Evolutionary conservation across 306 rosid genomes (phyloP).

Genomic region (Vicia faba): DNA sequence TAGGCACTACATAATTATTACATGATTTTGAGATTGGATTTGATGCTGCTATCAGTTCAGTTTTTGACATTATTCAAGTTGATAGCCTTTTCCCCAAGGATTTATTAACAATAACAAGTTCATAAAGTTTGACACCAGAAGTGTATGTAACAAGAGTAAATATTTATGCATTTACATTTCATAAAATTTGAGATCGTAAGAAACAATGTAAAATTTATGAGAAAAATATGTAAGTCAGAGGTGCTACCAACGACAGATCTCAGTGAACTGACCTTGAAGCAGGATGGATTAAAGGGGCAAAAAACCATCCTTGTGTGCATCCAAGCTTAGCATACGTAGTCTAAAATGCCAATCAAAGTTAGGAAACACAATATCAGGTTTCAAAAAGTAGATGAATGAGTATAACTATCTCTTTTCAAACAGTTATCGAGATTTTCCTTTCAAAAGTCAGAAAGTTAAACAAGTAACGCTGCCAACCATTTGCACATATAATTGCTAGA

Average conservation of each 20-base stretch:
- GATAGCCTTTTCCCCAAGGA: background rate
- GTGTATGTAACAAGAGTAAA: background rate
- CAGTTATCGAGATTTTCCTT: slow-evolving; percentile 24
- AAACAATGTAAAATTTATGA: background rate
- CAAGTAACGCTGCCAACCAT: slow-evolving; percentile 10
- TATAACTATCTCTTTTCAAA: slow-evolving; percentile 26
- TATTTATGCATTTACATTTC: slow-evolving; percentile 26
- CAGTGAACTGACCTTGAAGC: slow-evolving; percentile 58
- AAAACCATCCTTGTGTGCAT: slow-evolving; percentile 91
- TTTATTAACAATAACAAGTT: background rate
- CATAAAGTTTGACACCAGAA: background rate
- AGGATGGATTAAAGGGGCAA: slow-evolving; percentile 62
- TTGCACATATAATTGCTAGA: background rate
- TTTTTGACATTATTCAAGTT: background rate
- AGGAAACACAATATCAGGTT: slow-evolving; percentile 16
- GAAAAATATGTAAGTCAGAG: slow-evolving; percentile 17
- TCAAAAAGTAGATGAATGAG: background rate
- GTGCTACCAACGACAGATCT: slow-evolving; percentile 23
- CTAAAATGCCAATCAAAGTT: slow-evolving; percentile 47
- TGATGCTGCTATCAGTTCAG: no score
- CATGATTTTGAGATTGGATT: no score
- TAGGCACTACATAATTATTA: no score
- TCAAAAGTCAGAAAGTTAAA: slow-evolving; percentile 14
- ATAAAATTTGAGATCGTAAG: slow-evolving; percentile 11
- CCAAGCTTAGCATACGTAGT: slow-evolving; percentile 84